These are phyloP conservation scores for Bertia moriformis DNA, from an alignment of 2,329 filamentous ascomycete species.

Conservation along the genomic window DNA sequence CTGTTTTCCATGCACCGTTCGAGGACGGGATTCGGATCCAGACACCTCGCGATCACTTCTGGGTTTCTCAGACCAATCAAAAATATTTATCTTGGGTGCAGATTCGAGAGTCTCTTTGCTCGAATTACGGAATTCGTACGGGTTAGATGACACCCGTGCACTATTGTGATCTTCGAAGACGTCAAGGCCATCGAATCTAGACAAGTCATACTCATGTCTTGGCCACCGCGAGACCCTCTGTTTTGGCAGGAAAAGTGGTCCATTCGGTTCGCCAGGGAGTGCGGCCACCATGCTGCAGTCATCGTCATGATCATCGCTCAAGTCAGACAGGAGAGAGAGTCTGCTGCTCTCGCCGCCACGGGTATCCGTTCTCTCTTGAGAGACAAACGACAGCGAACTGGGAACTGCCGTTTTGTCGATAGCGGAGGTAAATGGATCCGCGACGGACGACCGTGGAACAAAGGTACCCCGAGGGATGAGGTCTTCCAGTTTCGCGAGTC, in stretches of 20 bases:
- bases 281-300: conserved; percentile 36
- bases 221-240: too few species aligned
- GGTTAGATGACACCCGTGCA: too few species aligned
- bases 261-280: neutral
- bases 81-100: conserved; percentile 32
- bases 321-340: conserved; percentile 31
- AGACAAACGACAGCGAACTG: neutral
- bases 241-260: conserved; percentile 4
- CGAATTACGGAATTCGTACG: conserved; percentile 7
- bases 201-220: too few species aligned
- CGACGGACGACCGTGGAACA: too few species aligned
- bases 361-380: neutral
- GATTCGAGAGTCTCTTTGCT: conserved; percentile 20
- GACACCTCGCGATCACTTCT: conserved; percentile 33
- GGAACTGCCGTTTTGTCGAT: neutral
- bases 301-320: conserved; percentile 47
- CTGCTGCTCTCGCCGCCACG: conserved; percentile 19
- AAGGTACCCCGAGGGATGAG: neutral
- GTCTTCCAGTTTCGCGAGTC: neutral
- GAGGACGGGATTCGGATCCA: conserved; percentile 36
- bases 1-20: conserved; percentile 51
- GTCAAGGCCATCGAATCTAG: conserved; percentile 4
- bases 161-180: neutral
- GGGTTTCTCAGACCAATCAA: conserved; percentile 50
- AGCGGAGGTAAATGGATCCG: neutral